These are phyloP conservation scores for Coriolopsis trogii DNA, from an alignment of 1,284 basidiomycete genomes.

Conservation along the genomic window DNA sequence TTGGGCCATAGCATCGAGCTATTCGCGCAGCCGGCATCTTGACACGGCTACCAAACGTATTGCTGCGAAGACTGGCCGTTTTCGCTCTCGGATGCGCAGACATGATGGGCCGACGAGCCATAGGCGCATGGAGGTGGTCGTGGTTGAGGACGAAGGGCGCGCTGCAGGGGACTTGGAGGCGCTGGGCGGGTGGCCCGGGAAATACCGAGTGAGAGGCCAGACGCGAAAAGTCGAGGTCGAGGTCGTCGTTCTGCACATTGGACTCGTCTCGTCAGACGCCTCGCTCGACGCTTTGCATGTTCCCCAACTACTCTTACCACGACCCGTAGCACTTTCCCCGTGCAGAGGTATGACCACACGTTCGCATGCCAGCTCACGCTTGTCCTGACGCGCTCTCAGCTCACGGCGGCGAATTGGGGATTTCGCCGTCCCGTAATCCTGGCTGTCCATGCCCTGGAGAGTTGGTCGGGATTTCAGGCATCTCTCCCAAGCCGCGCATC, in stretches of 20 bases:
- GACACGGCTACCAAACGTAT: no score
- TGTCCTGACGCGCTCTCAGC: constrained; percentile 14
- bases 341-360: constrained; percentile 18
- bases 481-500: constrained; percentile 43
- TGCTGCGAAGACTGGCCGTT: no score
- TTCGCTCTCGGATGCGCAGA: no score
- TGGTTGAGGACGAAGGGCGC: background rate
- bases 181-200: constrained; percentile 11
- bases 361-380: background rate
- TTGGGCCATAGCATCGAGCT: no score
- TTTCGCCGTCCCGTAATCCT: constrained; percentile 41
- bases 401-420: constrained; percentile 35
- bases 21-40: no score
- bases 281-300: constrained; percentile 21
- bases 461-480: constrained; percentile 56
- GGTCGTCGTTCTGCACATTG: constrained; percentile 22
- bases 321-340: constrained; percentile 21
- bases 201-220: constrained; percentile 19
- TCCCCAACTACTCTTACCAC: constrained; percentile 12
- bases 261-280: constrained; percentile 14
- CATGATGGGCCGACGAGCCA: no score
- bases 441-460: constrained; percentile 75
- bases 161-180: background rate
- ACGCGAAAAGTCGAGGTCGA: constrained; percentile 23
- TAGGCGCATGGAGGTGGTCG: background rate